A percentile compares a stretch with the other conserved stretches of the same genome.
phyloP scores from a whole-genome alignment of 2,329 filamentous ascomycete genomes.

The Coniochaeta prunicola region DNA sequence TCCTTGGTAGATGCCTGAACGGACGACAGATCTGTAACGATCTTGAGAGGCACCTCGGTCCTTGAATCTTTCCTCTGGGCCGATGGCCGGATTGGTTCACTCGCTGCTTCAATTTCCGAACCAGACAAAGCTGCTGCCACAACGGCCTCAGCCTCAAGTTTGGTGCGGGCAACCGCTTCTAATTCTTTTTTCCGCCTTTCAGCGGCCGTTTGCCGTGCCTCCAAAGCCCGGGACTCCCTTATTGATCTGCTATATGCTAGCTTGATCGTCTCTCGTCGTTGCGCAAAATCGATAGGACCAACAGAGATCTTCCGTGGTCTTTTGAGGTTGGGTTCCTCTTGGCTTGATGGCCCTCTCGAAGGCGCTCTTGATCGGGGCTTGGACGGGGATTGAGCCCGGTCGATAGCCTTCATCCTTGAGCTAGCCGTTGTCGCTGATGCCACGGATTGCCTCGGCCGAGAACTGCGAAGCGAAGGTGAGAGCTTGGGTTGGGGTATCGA shows the following conservation, averaged over 20 bases:
- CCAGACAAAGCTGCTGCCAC: constrained; percentile 20
- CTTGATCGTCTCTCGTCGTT: constrained; percentile 73
- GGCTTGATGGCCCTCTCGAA: constrained; percentile 11
- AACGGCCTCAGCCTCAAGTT: constrained; percentile 28
- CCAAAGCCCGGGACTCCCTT: constrained; percentile 60
- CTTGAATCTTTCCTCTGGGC: not conserved
- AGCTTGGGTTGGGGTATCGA: constrained; percentile 61
- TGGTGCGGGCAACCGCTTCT: constrained; percentile 35
- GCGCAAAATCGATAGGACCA: constrained; percentile 77
- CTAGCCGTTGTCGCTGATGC: constrained; percentile 66
- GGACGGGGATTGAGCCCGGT: constrained; percentile 43
- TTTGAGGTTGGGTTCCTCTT: constrained; percentile 24
- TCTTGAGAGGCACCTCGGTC: constrained; percentile 9
- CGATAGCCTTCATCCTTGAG: constrained; percentile 58
- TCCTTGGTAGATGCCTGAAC: constrained; percentile 5
- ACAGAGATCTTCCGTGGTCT: constrained; percentile 49
- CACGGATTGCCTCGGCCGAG: constrained; percentile 71
- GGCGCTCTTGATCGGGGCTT: constrained; percentile 21
- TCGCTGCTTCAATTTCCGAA: not conserved
- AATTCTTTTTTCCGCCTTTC: constrained; percentile 46
- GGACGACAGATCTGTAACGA: constrained; percentile 5
- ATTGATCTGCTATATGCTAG: constrained; percentile 82
- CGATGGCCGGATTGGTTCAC: not conserved
- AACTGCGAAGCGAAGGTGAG: constrained; percentile 74
- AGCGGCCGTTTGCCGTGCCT: constrained; percentile 44